Evolutionary conservation across 2,329 filamentous ascomycete genomes (phyloP), one percentile per base, ranked within the genome.

Genomic region (Alternaria atra): DNA sequence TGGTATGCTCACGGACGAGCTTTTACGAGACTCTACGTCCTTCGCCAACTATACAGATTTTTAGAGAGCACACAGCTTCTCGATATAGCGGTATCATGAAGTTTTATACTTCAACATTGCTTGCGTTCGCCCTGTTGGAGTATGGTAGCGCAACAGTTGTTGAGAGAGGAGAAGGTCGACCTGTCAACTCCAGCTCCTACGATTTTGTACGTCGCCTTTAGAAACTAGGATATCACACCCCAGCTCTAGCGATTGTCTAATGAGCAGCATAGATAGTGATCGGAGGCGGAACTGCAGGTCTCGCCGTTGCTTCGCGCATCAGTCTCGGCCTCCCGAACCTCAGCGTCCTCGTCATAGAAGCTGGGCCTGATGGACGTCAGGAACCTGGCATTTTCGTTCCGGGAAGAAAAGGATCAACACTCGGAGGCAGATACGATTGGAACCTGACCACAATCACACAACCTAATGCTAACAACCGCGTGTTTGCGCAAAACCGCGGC

Each of bases 401-500:
- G 32, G 72, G 72, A 40, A 66, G 68, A 12, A 72, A 72, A 44
- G 71, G 72, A 17, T 71, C 70, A 8, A 74, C 72, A 1, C 61
- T 75, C 2, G 72, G 71, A 23, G 65, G 65, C 8, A 71, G 64
- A 46, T 73, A 70, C 42, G 71, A 74, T 25, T 74, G 71, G 73
- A 83, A 83, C 69, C 80, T 84, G 52, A 83, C 82, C 0, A 81
- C 83, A 0, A 70, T 81, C 5, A 72, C 80, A 0, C 82, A 84
- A 52, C 52, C 72, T 1, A 66, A 69, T 40, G 77, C 81, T 7
- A 78, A 79, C 20, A 79, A 79, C n/a, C 79, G 81, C 1, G 67
- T 75, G 4, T 76, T 83, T 9, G 58, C 71, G 5, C 79, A 83
- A 17, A 80, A 80, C 35, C 80, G 82, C 9, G 84, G 82, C 48